Evolutionary conservation across 139 green algal species (phyloP).

Genomic region (Yamagishiella unicocca): DNA sequence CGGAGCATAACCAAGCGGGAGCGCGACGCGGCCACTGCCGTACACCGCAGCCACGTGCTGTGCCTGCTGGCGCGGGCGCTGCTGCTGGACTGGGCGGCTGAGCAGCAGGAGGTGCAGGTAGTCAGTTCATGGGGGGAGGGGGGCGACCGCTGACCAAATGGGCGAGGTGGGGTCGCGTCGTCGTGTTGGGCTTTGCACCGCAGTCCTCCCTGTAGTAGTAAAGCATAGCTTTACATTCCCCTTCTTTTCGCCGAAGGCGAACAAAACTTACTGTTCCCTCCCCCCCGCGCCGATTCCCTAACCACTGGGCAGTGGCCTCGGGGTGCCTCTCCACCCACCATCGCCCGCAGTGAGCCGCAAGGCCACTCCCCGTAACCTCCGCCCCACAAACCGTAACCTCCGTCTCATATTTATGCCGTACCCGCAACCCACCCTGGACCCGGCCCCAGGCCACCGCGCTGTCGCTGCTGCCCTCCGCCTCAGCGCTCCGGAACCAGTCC

Average conservation of each 20-base stretch:
- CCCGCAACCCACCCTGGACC: no score
- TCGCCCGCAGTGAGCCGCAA: no score
- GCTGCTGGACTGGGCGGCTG: slow-evolving; percentile 67
- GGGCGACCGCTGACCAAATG: not conserved
- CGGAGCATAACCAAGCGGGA: slow-evolving; percentile 32
- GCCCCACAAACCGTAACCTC: not conserved
- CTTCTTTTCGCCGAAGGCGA: no score
- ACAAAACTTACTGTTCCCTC: no score
- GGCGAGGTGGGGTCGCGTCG: not conserved
- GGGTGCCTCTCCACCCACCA: not conserved
- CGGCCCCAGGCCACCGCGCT: slow-evolving; percentile 68
- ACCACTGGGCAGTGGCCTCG: no score
- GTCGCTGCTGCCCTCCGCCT: slow-evolving; percentile 56
- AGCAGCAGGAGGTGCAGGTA: slow-evolving; percentile 74
- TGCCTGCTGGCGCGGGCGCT: slow-evolving; percentile 29
- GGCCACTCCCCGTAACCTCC: not conserved
- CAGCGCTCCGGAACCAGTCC: slow-evolving; percentile 17
- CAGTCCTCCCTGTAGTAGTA: not conserved
- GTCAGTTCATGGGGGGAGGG: not conserved
- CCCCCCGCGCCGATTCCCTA: no score
- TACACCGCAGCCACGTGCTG: slow-evolving; percentile 41
- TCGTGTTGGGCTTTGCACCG: not conserved
- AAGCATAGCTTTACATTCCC: no score
- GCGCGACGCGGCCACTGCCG: slow-evolving; percentile 19
- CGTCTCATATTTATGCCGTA: no score